Evolutionary conservation across 768 basidiomycete genomes (phyloP), one percentile per base, ranked within the genome.

Genomic region (Trichaptum fuscoviolaceum): DNA sequence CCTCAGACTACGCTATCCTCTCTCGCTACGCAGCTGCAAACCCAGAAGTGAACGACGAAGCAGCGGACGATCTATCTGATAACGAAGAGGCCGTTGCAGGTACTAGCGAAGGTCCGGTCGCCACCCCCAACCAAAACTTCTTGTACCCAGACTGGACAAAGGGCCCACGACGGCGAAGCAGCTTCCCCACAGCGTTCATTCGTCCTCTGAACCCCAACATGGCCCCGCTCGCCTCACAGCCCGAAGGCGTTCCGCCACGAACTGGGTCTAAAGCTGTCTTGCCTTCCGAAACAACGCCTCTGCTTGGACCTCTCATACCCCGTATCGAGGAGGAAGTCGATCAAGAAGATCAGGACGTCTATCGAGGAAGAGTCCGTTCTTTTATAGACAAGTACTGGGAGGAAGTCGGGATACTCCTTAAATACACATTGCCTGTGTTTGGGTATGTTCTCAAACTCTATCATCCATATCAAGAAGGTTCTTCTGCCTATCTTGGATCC

Each of bases 401-500:
- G 65, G 92, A 94, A 70, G 71, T 87, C 0, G 71, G 75, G 1
- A 85, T 88, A 57, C 80, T 93, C 20, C 65, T 80, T 2, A 81
- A 81, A 73, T 94, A 90, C 73, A 84, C 90, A 2, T 72, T 90
- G 20, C 91, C 91, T 5, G 85, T 93, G 35, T 87, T 89, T 67
- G 84, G 84, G 92, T 92, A 68, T 23, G 69, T 66, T 59, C 27
- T 23, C 27, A n/a, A 27, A 36, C 30, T 57, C 35, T 24, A 36
- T 36, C 62, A 34, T 25, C 24, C 17, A 24, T 24, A 34, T 61
- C 59, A 25, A 30, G 30, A 30, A 30, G 30, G 4, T 18, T 25
- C 30, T 15, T 18, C 3, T 61, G 25, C 59, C 23, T 61, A 7
- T 12, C 15, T 25, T 9, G 30, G 30, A 12, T 61, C 24, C 6